Percentiles rank a stretch among this genome's conserved stretches.
phyloP scores from a whole-genome alignment of 2,329 filamentous ascomycete species.

The Colletotrichum nymphaeae region DNA sequence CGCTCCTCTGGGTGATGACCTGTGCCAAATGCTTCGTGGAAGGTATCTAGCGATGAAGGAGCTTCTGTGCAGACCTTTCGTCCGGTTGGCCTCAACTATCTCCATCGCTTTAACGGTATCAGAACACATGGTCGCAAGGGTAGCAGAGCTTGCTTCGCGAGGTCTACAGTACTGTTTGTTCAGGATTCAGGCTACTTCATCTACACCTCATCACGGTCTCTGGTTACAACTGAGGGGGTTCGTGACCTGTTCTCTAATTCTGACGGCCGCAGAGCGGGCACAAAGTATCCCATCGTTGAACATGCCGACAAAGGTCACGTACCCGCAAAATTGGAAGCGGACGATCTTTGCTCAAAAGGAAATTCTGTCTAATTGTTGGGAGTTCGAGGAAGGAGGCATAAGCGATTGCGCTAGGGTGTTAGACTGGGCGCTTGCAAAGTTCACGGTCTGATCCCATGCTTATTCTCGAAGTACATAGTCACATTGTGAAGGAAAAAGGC shows the following conservation, averaged over 20 bases:
- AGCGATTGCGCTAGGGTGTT: constrained; percentile 25
- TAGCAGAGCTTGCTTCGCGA: constrained; percentile 18
- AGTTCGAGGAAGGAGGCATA: constrained; percentile 32
- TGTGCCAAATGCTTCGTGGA: constrained; percentile 28
- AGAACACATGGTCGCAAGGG: constrained; percentile 1
- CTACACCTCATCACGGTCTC: constrained; percentile 17
- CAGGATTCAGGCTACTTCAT: constrained; percentile 23
- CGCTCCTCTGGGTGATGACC: constrained; percentile 20
- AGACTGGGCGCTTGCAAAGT: constrained; percentile 33
- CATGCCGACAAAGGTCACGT: constrained; percentile 20
- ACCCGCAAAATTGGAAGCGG: constrained; percentile 24
- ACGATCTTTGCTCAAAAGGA: constrained; percentile 26
- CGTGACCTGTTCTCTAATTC: constrained; percentile 29
- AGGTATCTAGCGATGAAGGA: constrained; percentile 27
- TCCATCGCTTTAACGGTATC: constrained; percentile 21
- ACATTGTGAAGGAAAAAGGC: neutral
- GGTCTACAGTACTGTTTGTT: constrained; percentile 28
- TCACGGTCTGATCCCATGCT: neutral
- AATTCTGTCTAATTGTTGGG: constrained; percentile 25
- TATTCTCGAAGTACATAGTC: neutral
- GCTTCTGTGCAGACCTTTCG: constrained; percentile 26
- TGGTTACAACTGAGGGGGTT: constrained; percentile 30
- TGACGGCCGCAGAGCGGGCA: constrained; percentile 25
- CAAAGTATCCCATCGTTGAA: constrained; percentile 28
- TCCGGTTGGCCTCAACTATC: constrained; percentile 26